Evolutionary conservation across 164 flowering plant genomes (phyloP).

Genomic region (Malania oleifera): DNA sequence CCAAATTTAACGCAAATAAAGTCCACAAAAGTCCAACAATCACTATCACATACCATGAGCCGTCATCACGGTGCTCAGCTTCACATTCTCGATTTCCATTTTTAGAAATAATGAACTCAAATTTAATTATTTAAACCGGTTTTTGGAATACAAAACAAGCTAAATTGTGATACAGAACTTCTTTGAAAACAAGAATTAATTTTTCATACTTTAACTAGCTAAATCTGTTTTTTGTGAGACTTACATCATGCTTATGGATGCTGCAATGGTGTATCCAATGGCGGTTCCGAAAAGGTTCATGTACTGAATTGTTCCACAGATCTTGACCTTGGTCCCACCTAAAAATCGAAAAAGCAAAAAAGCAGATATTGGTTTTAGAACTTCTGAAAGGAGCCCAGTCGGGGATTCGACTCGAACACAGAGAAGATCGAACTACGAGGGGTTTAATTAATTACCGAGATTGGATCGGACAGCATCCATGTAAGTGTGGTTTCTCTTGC

Average conservation of each 20-base stretch:
- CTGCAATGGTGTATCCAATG: constrained; percentile 72
- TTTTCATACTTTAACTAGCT: too few relatives aligned
- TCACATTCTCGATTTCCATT: too few relatives aligned
- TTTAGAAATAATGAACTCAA: too few relatives aligned
- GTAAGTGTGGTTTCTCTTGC: constrained; percentile 58
- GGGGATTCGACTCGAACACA: neutral
- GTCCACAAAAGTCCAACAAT: too few relatives aligned
- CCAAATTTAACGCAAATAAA: too few relatives aligned
- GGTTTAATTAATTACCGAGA: constrained; percentile 31
- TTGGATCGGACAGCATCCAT: constrained; percentile 42
- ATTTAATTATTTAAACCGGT: too few relatives aligned
- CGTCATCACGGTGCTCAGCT: too few relatives aligned
- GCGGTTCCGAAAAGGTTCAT: constrained; percentile 68
- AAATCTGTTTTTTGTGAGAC: too few relatives aligned
- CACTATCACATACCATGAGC: too few relatives aligned
- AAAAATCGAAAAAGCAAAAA: neutral
- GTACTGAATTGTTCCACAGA: constrained; percentile 62
- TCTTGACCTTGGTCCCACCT: constrained; percentile 52
- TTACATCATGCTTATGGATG: constrained; percentile 73
- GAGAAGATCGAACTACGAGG: neutral
- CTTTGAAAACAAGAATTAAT: too few relatives aligned
- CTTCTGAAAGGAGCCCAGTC: neutral
- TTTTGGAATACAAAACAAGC: too few relatives aligned
- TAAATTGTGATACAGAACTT: too few relatives aligned
- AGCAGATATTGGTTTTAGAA: neutral